A percentile compares a stretch with the other conserved stretches of the same genome.
These are phyloP conservation scores for Halenospora varia DNA, from an alignment of 495 filamentous ascomycete species.

Conservation along the genomic window DNA sequence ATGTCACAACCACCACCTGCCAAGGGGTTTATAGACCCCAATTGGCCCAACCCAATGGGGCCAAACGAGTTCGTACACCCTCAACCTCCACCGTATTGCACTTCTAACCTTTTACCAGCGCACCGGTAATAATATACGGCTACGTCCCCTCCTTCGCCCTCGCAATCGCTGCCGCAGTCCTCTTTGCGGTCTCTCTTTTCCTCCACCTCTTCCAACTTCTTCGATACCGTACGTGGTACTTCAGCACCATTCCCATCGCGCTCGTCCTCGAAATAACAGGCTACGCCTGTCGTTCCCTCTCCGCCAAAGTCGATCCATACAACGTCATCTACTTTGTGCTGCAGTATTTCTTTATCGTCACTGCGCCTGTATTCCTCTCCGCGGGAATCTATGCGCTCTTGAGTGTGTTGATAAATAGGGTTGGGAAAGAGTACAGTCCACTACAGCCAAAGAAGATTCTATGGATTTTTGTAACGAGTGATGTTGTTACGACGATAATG, in stretches of 20 bases:
- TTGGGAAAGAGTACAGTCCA: conserved; percentile 31
- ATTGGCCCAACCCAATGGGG: conserved; percentile 29
- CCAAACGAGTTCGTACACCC: conserved; percentile 1
- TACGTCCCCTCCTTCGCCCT: conserved; percentile 32
- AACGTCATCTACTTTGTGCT: conserved; percentile 47
- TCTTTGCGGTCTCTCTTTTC: conserved; percentile 28
- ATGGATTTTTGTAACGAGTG: conserved; percentile 43
- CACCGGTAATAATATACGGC: conserved; percentile 17
- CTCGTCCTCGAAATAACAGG: conserved; percentile 40
- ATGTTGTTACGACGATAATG: conserved; percentile 45
- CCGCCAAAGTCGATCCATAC: conserved; percentile 42
- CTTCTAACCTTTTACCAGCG: not conserved
- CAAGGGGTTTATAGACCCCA: conserved; percentile 30
- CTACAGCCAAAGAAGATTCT: conserved; percentile 37
- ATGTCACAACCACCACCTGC: not conserved
- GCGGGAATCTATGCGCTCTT: conserved; percentile 50
- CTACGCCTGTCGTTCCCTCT: conserved; percentile 38
- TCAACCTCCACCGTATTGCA: not conserved
- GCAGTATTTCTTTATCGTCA: conserved; percentile 59
- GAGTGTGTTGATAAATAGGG: conserved; percentile 36
- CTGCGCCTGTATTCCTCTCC: conserved; percentile 51
- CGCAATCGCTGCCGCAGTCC: conserved; percentile 24
- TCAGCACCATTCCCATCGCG: conserved; percentile 27
- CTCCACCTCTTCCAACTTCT: conserved; percentile 28
- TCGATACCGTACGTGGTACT: conserved; percentile 28